These are phyloP conservation scores for Pseudogymnoascus sp. DNA, from an alignment of 2,329 filamentous ascomycete species.

Conservation along the genomic window DNA sequence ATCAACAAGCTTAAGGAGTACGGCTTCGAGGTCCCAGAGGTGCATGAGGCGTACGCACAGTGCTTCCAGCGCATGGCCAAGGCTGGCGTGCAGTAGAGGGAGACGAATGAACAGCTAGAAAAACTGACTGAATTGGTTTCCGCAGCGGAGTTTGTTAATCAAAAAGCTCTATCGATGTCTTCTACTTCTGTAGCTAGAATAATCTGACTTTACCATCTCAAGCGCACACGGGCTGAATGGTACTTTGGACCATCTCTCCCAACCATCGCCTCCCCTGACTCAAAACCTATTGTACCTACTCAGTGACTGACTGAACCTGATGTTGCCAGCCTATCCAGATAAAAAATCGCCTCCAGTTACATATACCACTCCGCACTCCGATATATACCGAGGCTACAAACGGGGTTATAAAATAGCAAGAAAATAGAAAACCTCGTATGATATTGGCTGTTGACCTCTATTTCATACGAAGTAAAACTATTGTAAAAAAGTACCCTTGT, in stretches of 20 bases:
- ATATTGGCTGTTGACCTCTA: neutral
- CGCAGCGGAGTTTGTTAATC: neutral
- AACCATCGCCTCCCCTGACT: neutral
- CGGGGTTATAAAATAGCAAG: neutral
- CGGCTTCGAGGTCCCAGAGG: conserved; percentile 49
- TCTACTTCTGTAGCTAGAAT: conserved; percentile 4
- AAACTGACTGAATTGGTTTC: conserved; percentile 4
- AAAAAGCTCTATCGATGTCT: neutral
- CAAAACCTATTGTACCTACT: neutral
- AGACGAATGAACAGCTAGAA: neutral
- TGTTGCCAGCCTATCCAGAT: neutral
- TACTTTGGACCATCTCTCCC: neutral
- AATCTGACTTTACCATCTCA: conserved; percentile 3
- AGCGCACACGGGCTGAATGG: neutral
- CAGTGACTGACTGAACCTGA: neutral
- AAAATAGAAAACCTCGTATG: neutral
- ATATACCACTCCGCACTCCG: neutral
- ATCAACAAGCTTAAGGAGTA: conserved; percentile 53
- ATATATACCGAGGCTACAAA: neutral
- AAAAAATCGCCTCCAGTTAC: neutral
- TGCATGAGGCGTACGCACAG: conserved; percentile 52
- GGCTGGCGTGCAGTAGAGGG: conserved; percentile 41
- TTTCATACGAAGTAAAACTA: neutral
- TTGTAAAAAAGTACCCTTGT: neutral
- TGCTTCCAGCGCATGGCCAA: conserved; percentile 60